A percentile compares a stretch with the other conserved stretches of the same genome.
Evolutionary conservation across 78 protist species (phyloP).

Genomic region (Dictyostelium brefeldianum): DNA sequence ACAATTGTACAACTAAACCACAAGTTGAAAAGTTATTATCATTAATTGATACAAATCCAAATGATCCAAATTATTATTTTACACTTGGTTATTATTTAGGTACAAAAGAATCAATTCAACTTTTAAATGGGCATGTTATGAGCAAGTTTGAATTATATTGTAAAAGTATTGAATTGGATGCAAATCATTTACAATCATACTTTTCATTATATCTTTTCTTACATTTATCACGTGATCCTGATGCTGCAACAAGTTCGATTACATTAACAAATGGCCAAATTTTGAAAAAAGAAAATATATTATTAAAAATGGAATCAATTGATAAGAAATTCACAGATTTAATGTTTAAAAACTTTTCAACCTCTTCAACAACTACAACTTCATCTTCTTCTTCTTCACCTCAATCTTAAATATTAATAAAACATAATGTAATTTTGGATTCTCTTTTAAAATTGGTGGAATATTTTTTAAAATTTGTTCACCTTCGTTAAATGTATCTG

Average conservation of each 20-base stretch:
- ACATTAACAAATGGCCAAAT: neutral
- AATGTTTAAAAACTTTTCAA: neutral
- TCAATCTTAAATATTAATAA: too few species aligned
- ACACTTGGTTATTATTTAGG: neutral
- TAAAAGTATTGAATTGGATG: constrained; percentile 5
- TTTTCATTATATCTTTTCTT: neutral
- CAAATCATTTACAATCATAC: constrained; percentile 6
- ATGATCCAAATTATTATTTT: neutral
- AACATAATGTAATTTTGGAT: too few species aligned
- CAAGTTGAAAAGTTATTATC: neutral
- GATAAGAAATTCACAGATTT: constrained; percentile 11
- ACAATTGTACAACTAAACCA: neutral
- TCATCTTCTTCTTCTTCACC: too few species aligned
- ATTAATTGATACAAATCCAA: neutral
- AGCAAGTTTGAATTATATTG: neutral
- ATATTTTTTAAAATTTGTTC: too few species aligned
- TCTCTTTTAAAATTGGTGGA: too few species aligned
- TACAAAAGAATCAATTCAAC: neutral
- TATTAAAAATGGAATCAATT: neutral
- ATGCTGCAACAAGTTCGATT: neutral
- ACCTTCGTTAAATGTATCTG: too few species aligned
- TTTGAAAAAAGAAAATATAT: neutral
- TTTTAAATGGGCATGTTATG: neutral
- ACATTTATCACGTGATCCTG: constrained; percentile 8
- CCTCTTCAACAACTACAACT: neutral